Base-by-base conservation (phyloP, 2,329 filamentous ascomycete species). In the Calonectria ilicicola region DNA sequence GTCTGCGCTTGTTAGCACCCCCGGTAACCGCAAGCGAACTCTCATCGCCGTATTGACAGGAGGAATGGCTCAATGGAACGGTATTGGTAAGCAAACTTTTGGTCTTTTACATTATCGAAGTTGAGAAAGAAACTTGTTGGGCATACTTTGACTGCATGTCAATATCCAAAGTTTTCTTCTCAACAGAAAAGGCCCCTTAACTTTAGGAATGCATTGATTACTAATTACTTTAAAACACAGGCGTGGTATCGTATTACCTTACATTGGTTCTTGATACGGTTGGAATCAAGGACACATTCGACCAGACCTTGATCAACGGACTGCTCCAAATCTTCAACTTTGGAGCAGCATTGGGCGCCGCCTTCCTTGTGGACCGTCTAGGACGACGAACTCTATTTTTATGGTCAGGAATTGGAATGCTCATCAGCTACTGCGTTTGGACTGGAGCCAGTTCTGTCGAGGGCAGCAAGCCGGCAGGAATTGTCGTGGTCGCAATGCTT, bases 401-500 rank as follows among this genome's bases (percentile, higher is more conserved):
- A 40, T 79, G 78, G 81, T 81, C 79, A 65, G 74, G 79, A 26
- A 15, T 81, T 46, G 84, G 83, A 47, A 86, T 86, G 83, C 74
- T 84, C 0, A 65, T 81, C 26, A 81, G 79, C 12, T 84, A 83
- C 70, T 78, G 83, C 40, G 77, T 83, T 8, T 83, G 81, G 83
- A 89, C 87, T 10, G 53, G 53, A 2, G 83, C 82, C 0, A 80
- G 80, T 51, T 83, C 83, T 14, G 84, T 84, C 14, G 75, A 80
- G 19, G 77, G 79, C 3, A 77, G 69, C 26, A 78, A 80, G 47
- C 56, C 77, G 5, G 83, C 84, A n/a, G 86, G 86, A 15, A 83
- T 85, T 65, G 85, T 83, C 5, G 85, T 88, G 19, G 85, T 90
- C 63, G 85, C 85, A 14, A 85, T 85, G 75, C 84, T 90, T 27